Base-by-base conservation (phyloP, 139 green algal genomes). In the Choricystis sp. region DNA sequence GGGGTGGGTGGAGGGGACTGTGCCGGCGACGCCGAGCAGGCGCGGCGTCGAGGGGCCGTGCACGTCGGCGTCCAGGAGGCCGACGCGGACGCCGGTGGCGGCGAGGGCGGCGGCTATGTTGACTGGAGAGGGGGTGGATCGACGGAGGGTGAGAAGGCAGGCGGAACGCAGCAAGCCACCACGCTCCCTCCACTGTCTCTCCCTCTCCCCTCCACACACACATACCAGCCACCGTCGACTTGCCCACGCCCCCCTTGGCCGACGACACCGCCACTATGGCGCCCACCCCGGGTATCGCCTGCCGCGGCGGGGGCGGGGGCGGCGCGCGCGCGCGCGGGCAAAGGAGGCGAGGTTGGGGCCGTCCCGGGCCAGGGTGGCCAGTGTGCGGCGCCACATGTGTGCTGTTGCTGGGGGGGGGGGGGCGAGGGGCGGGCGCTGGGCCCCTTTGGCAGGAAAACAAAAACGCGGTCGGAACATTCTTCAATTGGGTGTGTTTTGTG, bases 61-160 rank as follows among this genome's bases (percentile, higher is more conserved):
- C 66, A 99, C 97, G 74, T 99, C 93, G 26, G 97, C 90, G 70
- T 99, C 93, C 63, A 99, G 65, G 40, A 99, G 73, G 0, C 93
- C 93, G 19, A 97, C 90, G 74, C 95, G 67, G 19, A 57, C 25
- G n/a, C 52, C 14, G n/a, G 26, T 14, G 29, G 49, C 49, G 19
- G 83, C 88, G 49, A 92, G 40, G 0, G 86, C 79, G 14, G 85
- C 77, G 19, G 90, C 90, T 2, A 97, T 31, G 66, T 97, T 97
- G 0, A 87, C 89, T 89, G 88, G 66, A 69, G 25, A 27, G 31
- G 56, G 52, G 3, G 25, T 40, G 23, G 19, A 4, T 2, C 31
- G 23, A 29, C 9, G 61, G 2, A 21, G 22, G 21, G 22, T 66
- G 48, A 24, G 26, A 19, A n/a, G 24, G 59, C n/a, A n/a, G n/a